Conservation (phyloP, 345 rosid genomes). For the Conringia planisiliqua region DNA sequence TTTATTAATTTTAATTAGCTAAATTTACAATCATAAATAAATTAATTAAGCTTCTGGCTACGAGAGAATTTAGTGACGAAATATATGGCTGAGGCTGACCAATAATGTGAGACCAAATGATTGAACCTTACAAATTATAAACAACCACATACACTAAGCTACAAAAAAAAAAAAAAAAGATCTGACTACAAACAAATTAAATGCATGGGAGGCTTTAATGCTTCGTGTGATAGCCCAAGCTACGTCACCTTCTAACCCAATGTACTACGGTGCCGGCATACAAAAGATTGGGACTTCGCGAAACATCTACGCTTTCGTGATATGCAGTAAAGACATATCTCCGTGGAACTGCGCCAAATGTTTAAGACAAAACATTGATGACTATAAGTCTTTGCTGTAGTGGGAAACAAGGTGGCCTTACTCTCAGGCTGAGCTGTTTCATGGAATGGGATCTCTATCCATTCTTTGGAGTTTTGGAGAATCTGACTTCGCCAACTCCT, state of each 20-base stretch:
- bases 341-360: not conserved
- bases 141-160: no score
- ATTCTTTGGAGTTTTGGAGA: not conserved
- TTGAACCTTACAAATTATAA: no score
- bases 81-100: no score
- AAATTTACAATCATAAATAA: no score
- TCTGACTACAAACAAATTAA: no score
- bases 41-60: no score
- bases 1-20: no score
- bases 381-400: not conserved
- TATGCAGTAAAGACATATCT: not conserved
- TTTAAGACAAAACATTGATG: not conserved
- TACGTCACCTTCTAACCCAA: constrained; percentile 1
- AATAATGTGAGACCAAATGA: no score
- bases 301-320: not conserved
- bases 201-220: constrained; percentile 8
- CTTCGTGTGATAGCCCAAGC: constrained; percentile 13
- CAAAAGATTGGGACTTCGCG: not conserved
- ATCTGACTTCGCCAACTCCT: not conserved
- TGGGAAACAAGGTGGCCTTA: not conserved
- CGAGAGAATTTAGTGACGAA: no score
- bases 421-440: not conserved
- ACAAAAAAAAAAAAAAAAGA: no score
- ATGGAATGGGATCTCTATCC: not conserved
- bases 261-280: not conserved